Conservation (phyloP, 148 eudicot genomes). For the Fagopyrum esculentum region DNA sequence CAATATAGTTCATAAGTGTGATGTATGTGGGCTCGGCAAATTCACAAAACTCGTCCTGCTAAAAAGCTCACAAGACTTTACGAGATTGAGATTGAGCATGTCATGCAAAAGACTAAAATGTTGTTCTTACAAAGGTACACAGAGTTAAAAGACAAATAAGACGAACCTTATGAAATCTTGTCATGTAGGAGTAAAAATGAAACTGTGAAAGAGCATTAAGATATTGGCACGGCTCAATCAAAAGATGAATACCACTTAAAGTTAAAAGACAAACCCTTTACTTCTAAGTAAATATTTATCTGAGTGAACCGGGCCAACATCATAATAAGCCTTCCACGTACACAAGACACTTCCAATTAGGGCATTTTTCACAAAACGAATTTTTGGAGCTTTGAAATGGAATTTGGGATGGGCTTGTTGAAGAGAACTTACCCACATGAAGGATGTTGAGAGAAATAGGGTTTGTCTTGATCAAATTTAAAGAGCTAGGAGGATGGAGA, state of each 20-base stretch:
- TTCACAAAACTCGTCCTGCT: no score
- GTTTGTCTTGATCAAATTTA: background rate
- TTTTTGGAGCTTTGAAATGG: background rate
- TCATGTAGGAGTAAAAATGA: background rate
- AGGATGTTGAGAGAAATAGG: background rate
- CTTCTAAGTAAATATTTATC: background rate
- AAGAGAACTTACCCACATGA: background rate
- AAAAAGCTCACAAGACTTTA: no score
- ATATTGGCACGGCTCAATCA: conserved; percentile 56
- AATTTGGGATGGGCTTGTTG: background rate
- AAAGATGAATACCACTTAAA: conserved; percentile 1
- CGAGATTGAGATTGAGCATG: no score
- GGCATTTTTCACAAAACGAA: background rate
- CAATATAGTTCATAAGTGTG: no score
- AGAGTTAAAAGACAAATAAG: background rate
- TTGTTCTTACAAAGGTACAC: no score
- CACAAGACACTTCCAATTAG: background rate
- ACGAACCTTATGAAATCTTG: background rate
- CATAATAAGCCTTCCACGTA: background rate
- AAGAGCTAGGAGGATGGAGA: background rate
- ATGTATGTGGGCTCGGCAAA: no score
- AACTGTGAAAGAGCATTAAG: conserved; percentile 32
- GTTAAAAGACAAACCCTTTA: background rate
- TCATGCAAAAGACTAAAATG: no score
- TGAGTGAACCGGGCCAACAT: conserved; percentile 9